Percentiles rank a stretch among this genome's conserved stretches.
Evolutionary conservation across 225 moss, liverwort and hornwort genomes (phyloP).

Genomic region (Straminergon stramineum): DNA sequence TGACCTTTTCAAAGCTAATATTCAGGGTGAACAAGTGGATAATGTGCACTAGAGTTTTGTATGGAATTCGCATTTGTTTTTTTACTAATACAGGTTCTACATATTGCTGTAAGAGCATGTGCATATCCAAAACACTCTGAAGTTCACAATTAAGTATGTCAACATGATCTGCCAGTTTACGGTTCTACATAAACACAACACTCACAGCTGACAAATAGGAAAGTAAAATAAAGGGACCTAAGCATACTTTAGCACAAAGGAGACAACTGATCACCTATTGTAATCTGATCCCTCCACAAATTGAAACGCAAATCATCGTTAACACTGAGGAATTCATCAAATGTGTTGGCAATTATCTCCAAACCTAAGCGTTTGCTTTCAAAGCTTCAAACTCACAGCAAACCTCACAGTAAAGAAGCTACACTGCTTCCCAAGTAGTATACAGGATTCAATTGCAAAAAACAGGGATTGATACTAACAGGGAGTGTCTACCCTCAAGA

Average conservation of each 20-base stretch:
- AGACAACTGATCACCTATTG: not conserved
- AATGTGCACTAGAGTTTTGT: not conserved
- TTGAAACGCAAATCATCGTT: not conserved
- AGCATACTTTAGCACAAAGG: not conserved
- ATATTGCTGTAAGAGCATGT: not conserved
- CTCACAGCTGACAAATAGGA: not conserved
- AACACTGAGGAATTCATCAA: not conserved
- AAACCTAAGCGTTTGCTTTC: constrained; percentile 10
- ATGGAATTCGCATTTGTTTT: not conserved
- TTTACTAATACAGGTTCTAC: not conserved
- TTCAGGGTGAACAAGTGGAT: not conserved
- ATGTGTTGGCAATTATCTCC: not conserved
- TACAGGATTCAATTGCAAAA: constrained; percentile 13
- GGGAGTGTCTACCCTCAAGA: constrained; percentile 36
- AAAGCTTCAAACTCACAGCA: not conserved
- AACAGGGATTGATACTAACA: not conserved
- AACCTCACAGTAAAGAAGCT: not conserved
- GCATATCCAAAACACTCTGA: not conserved
- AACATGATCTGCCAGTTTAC: not conserved
- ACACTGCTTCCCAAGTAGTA: constrained; percentile 16
- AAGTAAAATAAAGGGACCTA: not conserved
- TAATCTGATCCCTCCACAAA: not conserved
- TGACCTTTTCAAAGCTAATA: not conserved
- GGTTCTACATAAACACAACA: not conserved
- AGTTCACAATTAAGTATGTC: not conserved